Evolutionary conservation across 2,329 filamentous ascomycete genomes (phyloP), one percentile per base, ranked within the genome.

Genomic region (Magnaporthales sp.): DNA sequence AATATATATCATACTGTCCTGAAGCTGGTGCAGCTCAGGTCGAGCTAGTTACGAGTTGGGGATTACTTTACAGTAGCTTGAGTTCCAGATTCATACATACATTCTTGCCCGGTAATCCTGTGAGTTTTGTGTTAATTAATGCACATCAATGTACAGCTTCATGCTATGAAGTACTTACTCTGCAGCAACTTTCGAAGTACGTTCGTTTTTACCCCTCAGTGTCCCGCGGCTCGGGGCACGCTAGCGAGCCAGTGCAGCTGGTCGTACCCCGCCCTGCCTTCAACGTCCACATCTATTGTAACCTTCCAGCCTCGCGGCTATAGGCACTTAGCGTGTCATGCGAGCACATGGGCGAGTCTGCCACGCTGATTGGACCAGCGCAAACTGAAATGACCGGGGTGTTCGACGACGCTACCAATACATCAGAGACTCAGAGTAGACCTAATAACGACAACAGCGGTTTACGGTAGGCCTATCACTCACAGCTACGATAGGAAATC

Each of bases 251-350:
- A 27, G 15, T 10, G 56, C 24, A 26, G 22, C 10, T 26, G 27
- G 24, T 27, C 26, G 24, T 60, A 60, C 56, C 56, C 56, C 56
- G 56, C 56, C 26, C 13, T 9, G 13, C 15, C 13, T 29, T 26
- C 6, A 60, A 27, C 56, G 56, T 60, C 56, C 56, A 27, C 24
- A 60, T 60, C 27, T 26, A 60, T 26, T 60, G 56, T 27, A 26
- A 60, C 56, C 24, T 26, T 67, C 71, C 71, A 72, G 71, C 71
- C 71, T 72, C 68, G 70, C 66, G 66, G 56, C 26, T 60, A 60
- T 27, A 60, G 56, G 56, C 26, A 60, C 69, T 70, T 70, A 68
- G 68, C 69, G 68, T 68, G 70, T 69, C 67, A 67, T 68, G 68
- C 64, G 67, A 66, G 64, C 64, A 67, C 68, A 70, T 71, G 71